Evolutionary conservation across 345 rosid species (phyloP).

Genomic region (Eucalyptus guilfoylei): DNA sequence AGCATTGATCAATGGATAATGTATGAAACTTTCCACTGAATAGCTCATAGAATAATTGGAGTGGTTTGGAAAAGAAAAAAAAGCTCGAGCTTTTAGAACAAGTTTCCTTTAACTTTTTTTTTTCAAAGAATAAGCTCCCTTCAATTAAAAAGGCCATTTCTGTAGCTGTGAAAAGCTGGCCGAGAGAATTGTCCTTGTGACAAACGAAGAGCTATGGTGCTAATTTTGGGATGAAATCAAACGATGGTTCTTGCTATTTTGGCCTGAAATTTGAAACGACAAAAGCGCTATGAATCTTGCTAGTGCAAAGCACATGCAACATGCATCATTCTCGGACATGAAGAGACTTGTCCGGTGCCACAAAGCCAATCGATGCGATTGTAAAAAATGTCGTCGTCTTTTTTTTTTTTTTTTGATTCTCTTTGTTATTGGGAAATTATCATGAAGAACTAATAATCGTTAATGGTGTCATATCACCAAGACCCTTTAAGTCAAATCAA

Average conservation of each 20-base stretch:
- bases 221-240: neutral
- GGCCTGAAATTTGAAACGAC: neutral
- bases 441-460: neutral
- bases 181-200: neutral
- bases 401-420: neutral
- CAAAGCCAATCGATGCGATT: neutral
- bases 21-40: too few species aligned
- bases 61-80: neutral
- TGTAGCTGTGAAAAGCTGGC: neutral
- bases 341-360: neutral
- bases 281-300: neutral
- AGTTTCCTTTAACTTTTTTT: too few species aligned
- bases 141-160: neutral
- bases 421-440: neutral
- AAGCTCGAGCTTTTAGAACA: neutral
- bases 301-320: neutral
- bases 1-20: neutral
- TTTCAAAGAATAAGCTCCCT: neutral
- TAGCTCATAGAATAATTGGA: neutral
- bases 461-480: neutral
- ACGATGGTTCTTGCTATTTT: neutral
- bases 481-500: neutral
- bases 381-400: neutral
- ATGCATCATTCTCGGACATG: neutral
- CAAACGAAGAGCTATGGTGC: neutral